Percentiles rank a stretch among this genome's conserved stretches.
Conservation (phyloP, 805 yeast genomes). For the Candida vaughaniae region DNA sequence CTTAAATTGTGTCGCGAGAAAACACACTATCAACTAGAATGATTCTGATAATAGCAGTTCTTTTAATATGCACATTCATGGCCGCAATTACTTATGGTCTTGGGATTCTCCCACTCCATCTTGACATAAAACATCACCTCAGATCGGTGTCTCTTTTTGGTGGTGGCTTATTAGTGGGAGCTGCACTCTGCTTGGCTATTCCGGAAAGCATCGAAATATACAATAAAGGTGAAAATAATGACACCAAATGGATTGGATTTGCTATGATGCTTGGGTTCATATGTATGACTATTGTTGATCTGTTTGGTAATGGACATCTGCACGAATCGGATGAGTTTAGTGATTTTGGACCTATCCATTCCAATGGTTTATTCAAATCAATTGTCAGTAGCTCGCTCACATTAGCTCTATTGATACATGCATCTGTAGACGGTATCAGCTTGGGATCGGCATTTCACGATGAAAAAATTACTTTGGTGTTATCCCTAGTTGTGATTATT, state of each 20-base stretch:
- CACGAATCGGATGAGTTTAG: too few species aligned
- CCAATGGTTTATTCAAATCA: constrained; percentile 12
- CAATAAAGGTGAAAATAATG: constrained; percentile 2
- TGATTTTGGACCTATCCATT: constrained; percentile 3
- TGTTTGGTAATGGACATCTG: neutral
- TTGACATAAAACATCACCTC: constrained; percentile 8
- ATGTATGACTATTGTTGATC: constrained; percentile 5
- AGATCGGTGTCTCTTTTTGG: constrained; percentile 9
- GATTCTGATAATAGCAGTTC: constrained; percentile 7
- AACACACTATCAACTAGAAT: neutral
- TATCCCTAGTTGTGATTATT: constrained; percentile 59
- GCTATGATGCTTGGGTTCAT: constrained; percentile 12
- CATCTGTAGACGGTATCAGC: constrained; percentile 71
- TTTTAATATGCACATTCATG: constrained; percentile 13
- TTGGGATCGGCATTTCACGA: constrained; percentile 57
- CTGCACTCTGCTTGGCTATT: constrained; percentile 14
- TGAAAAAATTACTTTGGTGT: constrained; percentile 39
- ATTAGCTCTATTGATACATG: constrained; percentile 63
- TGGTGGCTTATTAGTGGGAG: constrained; percentile 14
- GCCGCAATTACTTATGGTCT: constrained; percentile 12
- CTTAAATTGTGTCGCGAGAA: neutral
- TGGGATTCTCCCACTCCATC: constrained; percentile 12
- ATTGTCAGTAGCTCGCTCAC: constrained; percentile 49
- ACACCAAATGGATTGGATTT: constrained; percentile 13
- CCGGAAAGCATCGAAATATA: constrained; percentile 15